Conservation (phyloP, 495 filamentous ascomycete genomes). For the Hapsidospora chrysogenum region DNA sequence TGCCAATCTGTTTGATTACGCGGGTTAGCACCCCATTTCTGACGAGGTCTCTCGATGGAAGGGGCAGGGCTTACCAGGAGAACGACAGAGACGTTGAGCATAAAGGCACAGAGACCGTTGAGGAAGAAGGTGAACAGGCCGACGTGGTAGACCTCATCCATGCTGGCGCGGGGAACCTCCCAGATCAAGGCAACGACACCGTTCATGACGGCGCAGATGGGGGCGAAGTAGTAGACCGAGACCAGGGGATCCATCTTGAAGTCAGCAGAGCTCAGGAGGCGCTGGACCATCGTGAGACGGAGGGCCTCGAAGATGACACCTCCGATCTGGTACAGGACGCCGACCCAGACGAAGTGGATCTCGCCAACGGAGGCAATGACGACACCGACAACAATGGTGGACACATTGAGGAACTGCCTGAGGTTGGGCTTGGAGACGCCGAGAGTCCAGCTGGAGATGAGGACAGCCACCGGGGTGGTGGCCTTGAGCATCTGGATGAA, state of each 20-base stretch:
- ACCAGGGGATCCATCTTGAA: slow-evolving; percentile 97
- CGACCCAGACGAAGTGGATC: slow-evolving; percentile 76
- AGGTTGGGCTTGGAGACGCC: slow-evolving; percentile 61
- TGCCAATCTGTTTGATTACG: slow-evolving; percentile 62
- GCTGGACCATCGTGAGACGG: slow-evolving; percentile 82
- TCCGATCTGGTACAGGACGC: slow-evolving; percentile 71
- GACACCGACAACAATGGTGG: slow-evolving; percentile 77
- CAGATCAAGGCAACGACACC: slow-evolving; percentile 58
- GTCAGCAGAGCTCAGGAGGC: slow-evolving; percentile 71
- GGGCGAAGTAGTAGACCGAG: slow-evolving; percentile 92
- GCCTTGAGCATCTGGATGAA: slow-evolving; percentile 99
- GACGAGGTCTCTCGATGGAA: background rate
- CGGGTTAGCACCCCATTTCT: slow-evolving; percentile 11
- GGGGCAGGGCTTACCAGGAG: slow-evolving; percentile 54
- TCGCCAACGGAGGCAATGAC: slow-evolving; percentile 82
- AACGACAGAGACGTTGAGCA: slow-evolving; percentile 85
- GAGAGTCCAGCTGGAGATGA: slow-evolving; percentile 70
- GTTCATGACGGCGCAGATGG: slow-evolving; percentile 85
- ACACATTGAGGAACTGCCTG: slow-evolving; percentile 71
- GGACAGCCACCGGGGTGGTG: slow-evolving; percentile 77
- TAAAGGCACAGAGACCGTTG: slow-evolving; percentile 73
- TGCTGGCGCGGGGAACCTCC: slow-evolving; percentile 53
- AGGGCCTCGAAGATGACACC: slow-evolving; percentile 84
- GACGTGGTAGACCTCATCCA: slow-evolving; percentile 58
- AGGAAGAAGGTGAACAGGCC: slow-evolving; percentile 58